Conservation (phyloP, 208 protist species). For the Wallacemonas rigidus region DNA sequence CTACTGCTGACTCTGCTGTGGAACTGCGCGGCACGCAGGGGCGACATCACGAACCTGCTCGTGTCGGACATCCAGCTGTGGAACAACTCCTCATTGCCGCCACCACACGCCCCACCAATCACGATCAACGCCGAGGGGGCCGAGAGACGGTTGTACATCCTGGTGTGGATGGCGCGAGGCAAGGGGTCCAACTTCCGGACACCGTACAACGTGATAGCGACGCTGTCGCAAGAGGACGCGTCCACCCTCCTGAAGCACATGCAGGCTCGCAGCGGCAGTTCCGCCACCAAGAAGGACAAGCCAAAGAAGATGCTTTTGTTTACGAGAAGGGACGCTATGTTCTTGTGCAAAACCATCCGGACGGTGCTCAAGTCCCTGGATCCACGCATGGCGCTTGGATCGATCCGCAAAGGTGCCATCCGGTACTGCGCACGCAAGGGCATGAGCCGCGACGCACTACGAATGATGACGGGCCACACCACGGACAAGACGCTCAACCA, state of each 20-base stretch:
- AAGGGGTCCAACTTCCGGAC: neutral
- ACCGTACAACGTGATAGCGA: neutral
- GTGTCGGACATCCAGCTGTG: neutral
- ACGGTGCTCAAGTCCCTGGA: neutral
- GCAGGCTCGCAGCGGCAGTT: neutral
- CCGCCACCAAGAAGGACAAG: neutral
- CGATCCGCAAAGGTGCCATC: constrained; percentile 10
- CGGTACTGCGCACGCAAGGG: constrained; percentile 1
- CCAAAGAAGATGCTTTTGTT: constrained; percentile 1
- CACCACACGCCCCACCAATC: neutral
- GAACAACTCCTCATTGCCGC: neutral
- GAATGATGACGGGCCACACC: constrained; percentile 17
- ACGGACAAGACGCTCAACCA: constrained; percentile 14
- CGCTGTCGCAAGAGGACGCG: neutral
- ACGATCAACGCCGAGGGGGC: constrained; percentile 2
- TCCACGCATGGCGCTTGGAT: neutral
- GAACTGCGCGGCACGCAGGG: constrained; percentile 12
- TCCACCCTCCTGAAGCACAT: neutral
- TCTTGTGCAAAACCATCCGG: constrained; percentile 8
- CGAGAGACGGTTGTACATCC: neutral
- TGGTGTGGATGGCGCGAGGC: constrained; percentile 11
- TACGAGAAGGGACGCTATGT: neutral
- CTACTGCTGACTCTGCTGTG: constrained; percentile 15
- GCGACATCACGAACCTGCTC: constrained; percentile 2
- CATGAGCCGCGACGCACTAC: neutral